Conservation (phyloP, 371 early-diverging fungal species). For the Mortierella sp. region DNA sequence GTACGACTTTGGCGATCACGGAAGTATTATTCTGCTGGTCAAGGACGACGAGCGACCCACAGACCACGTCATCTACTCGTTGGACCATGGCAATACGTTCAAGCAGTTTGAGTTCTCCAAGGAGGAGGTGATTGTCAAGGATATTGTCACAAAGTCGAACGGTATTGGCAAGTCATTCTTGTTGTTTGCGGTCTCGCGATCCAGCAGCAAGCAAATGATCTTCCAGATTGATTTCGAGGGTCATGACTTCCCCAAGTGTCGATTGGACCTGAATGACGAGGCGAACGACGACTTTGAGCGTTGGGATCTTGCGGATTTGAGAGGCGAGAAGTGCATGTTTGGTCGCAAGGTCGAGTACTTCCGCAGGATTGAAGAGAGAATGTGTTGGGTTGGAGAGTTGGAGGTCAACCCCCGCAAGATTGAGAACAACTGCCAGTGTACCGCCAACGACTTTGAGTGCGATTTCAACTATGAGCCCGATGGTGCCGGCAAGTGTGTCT, state of each 20-base stretch:
- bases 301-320: slow-evolving; percentile 74
- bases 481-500: slow-evolving; percentile 69
- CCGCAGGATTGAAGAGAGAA: slow-evolving; percentile 79
- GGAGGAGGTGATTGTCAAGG: slow-evolving; percentile 66
- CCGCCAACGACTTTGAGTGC: slow-evolving; percentile 90
- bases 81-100: slow-evolving; percentile 79
- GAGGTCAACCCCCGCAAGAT: slow-evolving; percentile 71
- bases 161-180: slow-evolving; percentile 81
- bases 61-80: slow-evolving; percentile 74
- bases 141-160: slow-evolving; percentile 81
- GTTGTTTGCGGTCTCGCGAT: slow-evolving; percentile 69
- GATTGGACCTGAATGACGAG: slow-evolving; percentile 57
- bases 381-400: slow-evolving; percentile 86
- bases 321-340: slow-evolving; percentile 74
- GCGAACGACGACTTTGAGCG: slow-evolving; percentile 83
- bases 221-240: slow-evolving; percentile 82
- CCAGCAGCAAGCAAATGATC: slow-evolving; percentile 62
- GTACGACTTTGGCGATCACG: slow-evolving; percentile 92
- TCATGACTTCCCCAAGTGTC: slow-evolving; percentile 36
- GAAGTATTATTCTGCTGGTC: slow-evolving; percentile 77
- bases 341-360: slow-evolving; percentile 83
- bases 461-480: slow-evolving; percentile 84
- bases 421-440: slow-evolving; percentile 81
- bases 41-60: slow-evolving; percentile 84
- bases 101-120: slow-evolving; percentile 66